Percentiles rank a stretch among this genome's conserved stretches.
These are phyloP conservation scores for Phytophthora fragariaefolia DNA, from an alignment of 352 stramenopile genomes.

Conservation along the genomic window DNA sequence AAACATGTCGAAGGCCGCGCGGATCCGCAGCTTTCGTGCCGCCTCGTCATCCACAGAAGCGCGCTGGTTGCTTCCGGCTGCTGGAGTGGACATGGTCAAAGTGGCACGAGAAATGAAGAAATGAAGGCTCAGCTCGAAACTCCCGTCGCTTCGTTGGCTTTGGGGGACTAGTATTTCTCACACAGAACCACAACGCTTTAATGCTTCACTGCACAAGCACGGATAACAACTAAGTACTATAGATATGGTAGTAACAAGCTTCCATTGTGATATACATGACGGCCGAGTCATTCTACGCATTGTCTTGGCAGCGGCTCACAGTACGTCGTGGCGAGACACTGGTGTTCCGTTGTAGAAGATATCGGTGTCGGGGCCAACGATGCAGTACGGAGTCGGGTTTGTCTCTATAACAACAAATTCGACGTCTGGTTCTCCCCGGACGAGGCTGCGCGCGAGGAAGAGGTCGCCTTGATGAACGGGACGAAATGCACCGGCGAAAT, in stretches of 20 bases:
- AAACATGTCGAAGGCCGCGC: slow-evolving; percentile 89
- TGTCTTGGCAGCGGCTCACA: too few relatives aligned
- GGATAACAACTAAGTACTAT: too few relatives aligned
- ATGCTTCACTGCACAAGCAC: too few relatives aligned
- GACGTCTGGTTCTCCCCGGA: slow-evolving; percentile 9
- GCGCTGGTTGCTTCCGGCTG: slow-evolving; percentile 47
- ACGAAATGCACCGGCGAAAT: slow-evolving; percentile 21
- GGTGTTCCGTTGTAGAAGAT: slow-evolving; percentile 33
- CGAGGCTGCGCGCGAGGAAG: slow-evolving; percentile 10
- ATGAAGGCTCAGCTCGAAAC: slow-evolving; percentile 1
- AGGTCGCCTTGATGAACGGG: slow-evolving; percentile 27
- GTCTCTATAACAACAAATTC: slow-evolving; percentile 32
- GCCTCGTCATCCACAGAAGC: slow-evolving; percentile 44
- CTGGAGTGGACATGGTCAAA: slow-evolving; percentile 48
- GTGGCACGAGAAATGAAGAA: too few relatives aligned
- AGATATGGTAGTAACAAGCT: too few relatives aligned
- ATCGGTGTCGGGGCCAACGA: slow-evolving; percentile 25
- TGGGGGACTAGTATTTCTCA: too few relatives aligned
- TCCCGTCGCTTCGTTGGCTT: slow-evolving; percentile 1
- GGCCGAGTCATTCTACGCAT: too few relatives aligned
- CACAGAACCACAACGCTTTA: too few relatives aligned
- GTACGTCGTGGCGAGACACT: slow-evolving; percentile 16
- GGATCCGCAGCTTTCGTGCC: slow-evolving; percentile 66
- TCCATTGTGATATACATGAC: too few relatives aligned
- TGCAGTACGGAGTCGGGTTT: slow-evolving; percentile 26